Conservation (phyloP, 108 stramenopile species). For the Conticribra guillardii region DNA sequence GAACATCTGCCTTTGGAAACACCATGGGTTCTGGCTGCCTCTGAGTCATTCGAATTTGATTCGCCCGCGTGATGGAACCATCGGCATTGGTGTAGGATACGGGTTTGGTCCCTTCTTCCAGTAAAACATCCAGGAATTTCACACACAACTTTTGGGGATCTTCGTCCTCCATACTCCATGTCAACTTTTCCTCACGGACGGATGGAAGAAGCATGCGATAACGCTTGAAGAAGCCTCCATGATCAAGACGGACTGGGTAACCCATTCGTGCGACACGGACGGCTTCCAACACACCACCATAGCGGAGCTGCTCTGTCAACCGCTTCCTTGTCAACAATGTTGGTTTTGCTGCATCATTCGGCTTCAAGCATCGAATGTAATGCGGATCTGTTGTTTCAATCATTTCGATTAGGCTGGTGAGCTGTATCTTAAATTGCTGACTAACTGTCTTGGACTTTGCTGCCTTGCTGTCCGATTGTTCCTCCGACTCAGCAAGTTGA, state of each 20-base stretch:
- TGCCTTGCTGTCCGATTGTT: slow-evolving; percentile 43
- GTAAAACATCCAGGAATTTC: slow-evolving; percentile 67
- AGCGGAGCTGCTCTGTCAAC: slow-evolving; percentile 95
- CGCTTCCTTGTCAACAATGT: slow-evolving; percentile 81
- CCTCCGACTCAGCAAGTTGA: slow-evolving; percentile 64
- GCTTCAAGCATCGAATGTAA: slow-evolving; percentile 99
- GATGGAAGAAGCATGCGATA: slow-evolving; percentile 89
- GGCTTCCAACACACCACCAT: slow-evolving; percentile 99
- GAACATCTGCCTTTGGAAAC: slow-evolving; percentile 84
- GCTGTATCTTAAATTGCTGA: slow-evolving; percentile 95
- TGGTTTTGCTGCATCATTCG: slow-evolving; percentile 92
- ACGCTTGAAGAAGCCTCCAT: slow-evolving; percentile 88
- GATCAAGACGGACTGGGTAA: slow-evolving; percentile 96
- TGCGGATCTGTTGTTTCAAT: slow-evolving; percentile 98
- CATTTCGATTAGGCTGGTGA: slow-evolving; percentile 83
- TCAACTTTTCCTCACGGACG: slow-evolving; percentile 56
- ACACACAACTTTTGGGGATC: slow-evolving; percentile 81
- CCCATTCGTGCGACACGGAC: slow-evolving; percentile 99
- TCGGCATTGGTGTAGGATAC: slow-evolving; percentile 55
- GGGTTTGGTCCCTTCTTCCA: slow-evolving; percentile 78
- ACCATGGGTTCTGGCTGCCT: slow-evolving; percentile 77
- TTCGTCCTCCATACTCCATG: slow-evolving; percentile 81
- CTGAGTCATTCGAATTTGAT: slow-evolving; percentile 90
- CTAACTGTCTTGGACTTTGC: slow-evolving; percentile 87
- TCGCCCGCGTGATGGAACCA: slow-evolving; percentile 79